These are phyloP conservation scores for Panicum hallii DNA, from an alignment of 202 grass and related monocot species.

Conservation along the genomic window DNA sequence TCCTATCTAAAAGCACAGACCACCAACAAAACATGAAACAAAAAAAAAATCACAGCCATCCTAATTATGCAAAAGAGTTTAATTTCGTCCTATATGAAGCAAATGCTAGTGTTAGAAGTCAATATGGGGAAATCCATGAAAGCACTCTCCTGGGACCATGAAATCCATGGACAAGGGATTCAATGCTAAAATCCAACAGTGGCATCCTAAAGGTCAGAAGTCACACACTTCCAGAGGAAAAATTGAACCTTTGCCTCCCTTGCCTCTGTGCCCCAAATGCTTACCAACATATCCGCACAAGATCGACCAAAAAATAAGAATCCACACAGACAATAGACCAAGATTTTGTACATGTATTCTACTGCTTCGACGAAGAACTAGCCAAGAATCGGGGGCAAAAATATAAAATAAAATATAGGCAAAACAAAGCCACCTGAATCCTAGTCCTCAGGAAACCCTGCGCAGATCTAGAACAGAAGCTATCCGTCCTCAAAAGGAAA, in stretches of 20 bases:
- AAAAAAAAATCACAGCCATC: neutral
- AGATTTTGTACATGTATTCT: neutral
- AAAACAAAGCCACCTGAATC: neutral
- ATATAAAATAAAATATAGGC: neutral
- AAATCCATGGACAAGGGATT: no score
- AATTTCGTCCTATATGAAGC: neutral
- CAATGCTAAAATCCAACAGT: no score
- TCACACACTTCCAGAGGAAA: no score
- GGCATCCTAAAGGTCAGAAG: no score
- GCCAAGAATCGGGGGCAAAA: no score
- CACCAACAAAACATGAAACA: neutral
- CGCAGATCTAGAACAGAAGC: constrained; percentile 17
- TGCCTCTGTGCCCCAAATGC: no score
- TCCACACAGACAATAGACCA: neutral
- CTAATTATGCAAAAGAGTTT: neutral
- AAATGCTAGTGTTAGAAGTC: neutral
- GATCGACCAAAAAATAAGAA: neutral
- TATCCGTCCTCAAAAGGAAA: neutral
- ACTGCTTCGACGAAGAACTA: neutral
- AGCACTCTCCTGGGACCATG: no score
- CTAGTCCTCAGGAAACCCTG: neutral
- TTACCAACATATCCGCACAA: no score
- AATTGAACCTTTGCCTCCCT: no score
- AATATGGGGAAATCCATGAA: neutral
- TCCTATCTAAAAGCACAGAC: neutral